Evolutionary conservation across 2,329 filamentous ascomycete species (phyloP).

Genomic region (Sporothrix phasma): DNA sequence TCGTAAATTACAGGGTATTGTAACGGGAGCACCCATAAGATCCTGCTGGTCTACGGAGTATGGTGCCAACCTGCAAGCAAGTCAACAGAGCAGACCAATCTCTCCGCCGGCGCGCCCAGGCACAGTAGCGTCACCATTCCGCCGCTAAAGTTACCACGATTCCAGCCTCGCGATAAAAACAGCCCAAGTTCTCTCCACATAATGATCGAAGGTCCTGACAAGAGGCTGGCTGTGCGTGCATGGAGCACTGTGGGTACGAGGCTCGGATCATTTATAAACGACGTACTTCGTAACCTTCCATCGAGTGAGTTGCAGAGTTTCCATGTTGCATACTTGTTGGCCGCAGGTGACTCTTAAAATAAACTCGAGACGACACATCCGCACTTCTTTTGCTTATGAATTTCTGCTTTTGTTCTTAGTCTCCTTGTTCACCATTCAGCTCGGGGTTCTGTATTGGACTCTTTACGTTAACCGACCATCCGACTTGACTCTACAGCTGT

Average conservation of each 20-base stretch:
- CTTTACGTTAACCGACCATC: background rate
- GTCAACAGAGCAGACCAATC: background rate
- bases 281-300: background rate
- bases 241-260: background rate
- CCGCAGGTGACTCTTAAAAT: background rate
- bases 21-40: background rate
- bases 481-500: background rate
- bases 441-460: background rate
- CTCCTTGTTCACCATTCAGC: background rate
- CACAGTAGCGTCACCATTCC: background rate
- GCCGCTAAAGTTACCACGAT: background rate
- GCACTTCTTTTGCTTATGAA: background rate
- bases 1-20: background rate
- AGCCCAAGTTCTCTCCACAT: background rate
- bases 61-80: background rate
- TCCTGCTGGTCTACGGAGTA: background rate
- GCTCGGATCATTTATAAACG: background rate
- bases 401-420: background rate
- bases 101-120: background rate
- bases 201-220: background rate
- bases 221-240: background rate
- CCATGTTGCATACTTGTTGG: background rate
- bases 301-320: background rate
- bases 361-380: background rate
- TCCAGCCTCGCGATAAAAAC: conserved; percentile 12